These are phyloP conservation scores for Actinomortierella ambigua DNA, from an alignment of 371 early-diverging fungal genomes.

Conservation along the genomic window DNA sequence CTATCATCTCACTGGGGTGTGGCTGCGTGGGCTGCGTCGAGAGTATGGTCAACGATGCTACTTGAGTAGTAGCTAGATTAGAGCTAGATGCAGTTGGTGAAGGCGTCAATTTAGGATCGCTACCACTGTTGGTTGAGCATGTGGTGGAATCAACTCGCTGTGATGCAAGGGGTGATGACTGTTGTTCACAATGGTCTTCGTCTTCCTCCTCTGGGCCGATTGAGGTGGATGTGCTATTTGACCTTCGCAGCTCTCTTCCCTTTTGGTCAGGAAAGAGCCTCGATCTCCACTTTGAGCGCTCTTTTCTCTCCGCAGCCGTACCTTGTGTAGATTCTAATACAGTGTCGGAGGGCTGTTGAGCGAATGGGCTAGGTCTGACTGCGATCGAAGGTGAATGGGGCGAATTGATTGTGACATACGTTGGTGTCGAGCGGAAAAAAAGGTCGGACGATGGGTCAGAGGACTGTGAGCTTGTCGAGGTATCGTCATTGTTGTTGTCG, in stretches of 20 bases:
- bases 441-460: conserved; percentile 18
- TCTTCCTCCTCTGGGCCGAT: not conserved
- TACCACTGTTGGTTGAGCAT: too few relatives aligned
- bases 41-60: too few relatives aligned
- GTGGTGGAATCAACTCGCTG: too few relatives aligned
- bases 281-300: not conserved
- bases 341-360: not conserved
- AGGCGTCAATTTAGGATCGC: too few relatives aligned
- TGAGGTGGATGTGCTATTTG: not conserved
- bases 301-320: not conserved
- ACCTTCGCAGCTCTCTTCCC: not conserved
- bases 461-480: conserved; percentile 5
- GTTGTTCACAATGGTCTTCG: not conserved
- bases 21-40: too few relatives aligned
- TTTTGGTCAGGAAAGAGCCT: not conserved
- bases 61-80: too few relatives aligned
- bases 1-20: too few relatives aligned
- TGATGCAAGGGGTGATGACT: too few relatives aligned
- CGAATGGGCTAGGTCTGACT: not conserved
- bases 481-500: too few relatives aligned
- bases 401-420: too few relatives aligned
- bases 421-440: conserved; percentile 8
- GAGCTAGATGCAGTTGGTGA: too few relatives aligned
- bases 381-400: not conserved
- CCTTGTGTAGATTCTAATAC: not conserved